phyloP scores from a whole-genome alignment of 2,329 filamentous ascomycete species.

The Orbilia oligospora region DNA sequence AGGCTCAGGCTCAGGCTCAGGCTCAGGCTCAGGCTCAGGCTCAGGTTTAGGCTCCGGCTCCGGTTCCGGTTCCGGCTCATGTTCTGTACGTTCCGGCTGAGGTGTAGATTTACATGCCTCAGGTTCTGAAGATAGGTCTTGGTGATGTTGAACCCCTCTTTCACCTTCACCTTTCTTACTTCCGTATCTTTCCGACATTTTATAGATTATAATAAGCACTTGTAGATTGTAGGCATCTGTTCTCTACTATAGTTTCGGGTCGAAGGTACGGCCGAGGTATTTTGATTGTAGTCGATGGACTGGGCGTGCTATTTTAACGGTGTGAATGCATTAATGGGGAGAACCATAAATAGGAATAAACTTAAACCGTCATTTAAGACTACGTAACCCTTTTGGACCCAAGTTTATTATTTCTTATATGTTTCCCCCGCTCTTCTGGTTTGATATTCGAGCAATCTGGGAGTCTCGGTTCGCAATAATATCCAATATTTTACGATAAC shows the following conservation, averaged over 20 bases:
- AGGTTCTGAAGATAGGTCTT: background rate
- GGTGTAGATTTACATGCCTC: background rate
- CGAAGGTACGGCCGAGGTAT: too few relatives aligned
- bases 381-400: too few relatives aligned
- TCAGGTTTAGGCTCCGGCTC: background rate
- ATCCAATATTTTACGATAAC: background rate
- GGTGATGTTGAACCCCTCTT: background rate
- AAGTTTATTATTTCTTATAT: background rate
- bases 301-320: too few relatives aligned
- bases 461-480: background rate
- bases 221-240: too few relatives aligned
- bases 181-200: background rate
- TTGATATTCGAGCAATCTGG: background rate
- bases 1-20: background rate
- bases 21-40: background rate
- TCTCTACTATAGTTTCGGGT: too few relatives aligned
- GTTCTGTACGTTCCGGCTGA: background rate
- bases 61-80: background rate
- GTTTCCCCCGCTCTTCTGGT: too few relatives aligned
- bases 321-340: too few relatives aligned
- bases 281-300: too few relatives aligned
- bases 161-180: background rate
- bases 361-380: too few relatives aligned
- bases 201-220: background rate
- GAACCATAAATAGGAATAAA: too few relatives aligned